Percentiles rank a stretch among this genome's conserved stretches.
Conservation (phyloP, 176 grass and related monocot species). For the Paspalum notatum region DNA sequence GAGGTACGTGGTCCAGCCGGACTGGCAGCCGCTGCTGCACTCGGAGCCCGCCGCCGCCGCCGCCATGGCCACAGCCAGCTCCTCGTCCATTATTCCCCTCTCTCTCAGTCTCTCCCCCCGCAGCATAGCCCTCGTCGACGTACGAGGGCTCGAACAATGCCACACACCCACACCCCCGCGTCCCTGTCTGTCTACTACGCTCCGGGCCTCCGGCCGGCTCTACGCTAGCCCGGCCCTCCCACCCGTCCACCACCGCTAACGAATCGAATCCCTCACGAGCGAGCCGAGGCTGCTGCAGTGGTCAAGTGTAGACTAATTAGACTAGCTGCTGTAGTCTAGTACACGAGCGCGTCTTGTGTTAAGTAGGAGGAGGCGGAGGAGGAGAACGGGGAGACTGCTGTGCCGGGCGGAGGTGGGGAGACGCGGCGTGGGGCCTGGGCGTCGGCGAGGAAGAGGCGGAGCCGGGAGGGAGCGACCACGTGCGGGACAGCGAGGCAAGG, state of each 20-base stretch:
- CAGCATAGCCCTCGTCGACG: background rate
- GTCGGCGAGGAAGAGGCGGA: conserved; percentile 33
- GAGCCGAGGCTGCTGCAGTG: conserved; percentile 10
- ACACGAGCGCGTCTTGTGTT: conserved; percentile 16
- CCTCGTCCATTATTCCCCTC: conserved; percentile 46
- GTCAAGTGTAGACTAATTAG: conserved; percentile 21
- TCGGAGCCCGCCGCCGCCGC: conserved; percentile 71
- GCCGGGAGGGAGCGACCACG: conserved; percentile 39
- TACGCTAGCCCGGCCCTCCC: background rate
- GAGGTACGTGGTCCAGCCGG: conserved; percentile 97
- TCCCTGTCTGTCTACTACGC: background rate
- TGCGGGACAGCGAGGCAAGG: conserved; percentile 73
- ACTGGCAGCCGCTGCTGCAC: conserved; percentile 98
- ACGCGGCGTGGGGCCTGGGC: background rate
- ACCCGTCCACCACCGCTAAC: background rate
- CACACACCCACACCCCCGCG: background rate
- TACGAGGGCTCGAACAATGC: background rate
- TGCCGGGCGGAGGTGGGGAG: background rate
- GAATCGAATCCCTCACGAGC: conserved; percentile 23
- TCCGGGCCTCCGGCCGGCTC: too few relatives aligned
- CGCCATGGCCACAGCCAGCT: conserved; percentile 46
- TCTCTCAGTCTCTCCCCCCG: background rate
- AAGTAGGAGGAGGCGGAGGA: conserved; percentile 24
- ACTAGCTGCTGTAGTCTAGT: background rate
- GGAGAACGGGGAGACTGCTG: background rate